Conservation (phyloP, 176 grass and related monocot species). For the Ensete glaucum region DNA sequence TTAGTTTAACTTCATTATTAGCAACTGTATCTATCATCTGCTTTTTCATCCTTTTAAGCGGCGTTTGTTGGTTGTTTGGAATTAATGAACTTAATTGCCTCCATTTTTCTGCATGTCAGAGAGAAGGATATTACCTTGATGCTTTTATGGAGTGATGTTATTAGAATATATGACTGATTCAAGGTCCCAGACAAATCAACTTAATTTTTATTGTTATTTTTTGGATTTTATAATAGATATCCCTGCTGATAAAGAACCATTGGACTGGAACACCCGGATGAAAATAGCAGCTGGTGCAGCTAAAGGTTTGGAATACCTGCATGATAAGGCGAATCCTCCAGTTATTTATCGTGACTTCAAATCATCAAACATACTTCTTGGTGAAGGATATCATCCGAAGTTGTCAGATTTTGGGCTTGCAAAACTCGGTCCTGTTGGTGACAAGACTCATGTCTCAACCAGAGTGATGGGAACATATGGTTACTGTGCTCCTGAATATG, state of each 20-base stretch:
- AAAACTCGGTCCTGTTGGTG: conserved; percentile 96
- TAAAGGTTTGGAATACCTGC: conserved; percentile 88
- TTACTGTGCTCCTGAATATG: conserved; percentile 97
- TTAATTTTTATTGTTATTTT: not conserved
- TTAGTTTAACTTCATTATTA: too few relatives aligned
- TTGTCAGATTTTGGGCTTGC: conserved; percentile 98
- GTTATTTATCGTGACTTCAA: conserved; percentile 99
- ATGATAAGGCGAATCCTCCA: conserved; percentile 90
- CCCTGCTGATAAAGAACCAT: conserved; percentile 61
- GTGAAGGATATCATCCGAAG: conserved; percentile 75
- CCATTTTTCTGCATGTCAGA: too few relatives aligned
- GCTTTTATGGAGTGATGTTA: too few relatives aligned
- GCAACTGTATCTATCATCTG: too few relatives aligned
- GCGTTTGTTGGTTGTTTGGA: too few relatives aligned
- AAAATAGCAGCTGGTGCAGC: conserved; percentile 91
- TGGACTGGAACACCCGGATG: conserved; percentile 93
- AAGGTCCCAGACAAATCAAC: conserved; percentile 3
- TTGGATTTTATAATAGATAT: conserved; percentile 33
- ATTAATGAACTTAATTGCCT: too few relatives aligned
- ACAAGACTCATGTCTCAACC: conserved; percentile 93
- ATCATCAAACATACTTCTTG: conserved; percentile 93
- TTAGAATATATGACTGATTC: too few relatives aligned
- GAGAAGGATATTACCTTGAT: too few relatives aligned
- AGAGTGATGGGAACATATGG: conserved; percentile 99
- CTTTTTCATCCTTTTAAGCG: too few relatives aligned